Evolutionary conservation across 2,329 filamentous ascomycete genomes (phyloP), one percentile per base, ranked within the genome.

Genomic region (Ustilaginoidea virens): DNA sequence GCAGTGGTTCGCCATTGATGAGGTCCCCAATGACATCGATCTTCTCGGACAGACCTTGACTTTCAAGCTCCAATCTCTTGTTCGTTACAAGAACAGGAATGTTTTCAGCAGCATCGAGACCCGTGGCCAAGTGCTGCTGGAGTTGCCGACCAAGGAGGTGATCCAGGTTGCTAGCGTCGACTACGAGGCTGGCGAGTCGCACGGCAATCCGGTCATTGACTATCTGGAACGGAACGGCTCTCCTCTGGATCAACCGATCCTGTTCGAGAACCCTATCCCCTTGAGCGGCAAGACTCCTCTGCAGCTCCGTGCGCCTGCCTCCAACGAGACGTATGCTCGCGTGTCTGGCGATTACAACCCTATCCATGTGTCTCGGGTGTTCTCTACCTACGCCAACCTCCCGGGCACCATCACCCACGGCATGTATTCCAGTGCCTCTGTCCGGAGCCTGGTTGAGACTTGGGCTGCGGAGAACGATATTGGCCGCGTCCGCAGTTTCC

Each of bases 381-480:
- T 98, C 60, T 81, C 90, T 18, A 83, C 74, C 58, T 98, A 96
- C 46, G 92, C 90, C 51, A 90, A 86, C 52, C 68, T 98, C 11
- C 86, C 86, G 1, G 92, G 90, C 28, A 98, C 90, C 25, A 98
- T 98, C 48, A 98, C 90, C 2, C 90, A 98, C 51, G 90, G 90
- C 51, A 98, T 98, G 90, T 98, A 96, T 66, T 92, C 87, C 2
- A 96, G 87, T 55, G 90, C 90, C 40, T 82, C 90, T 21, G 90
- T 98, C 17, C 79, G 92, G 46, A 92, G 85, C 50, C 64, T 98
- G 30, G 86, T 98, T 5, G 90, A 98, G 66, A 98, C 85, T 0
- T 98, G 90, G 90, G 90, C 92, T 29, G 90, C 87, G 1, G 92
- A 98, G 63, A 98, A 98, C 66, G 90, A 98, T 51, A 77, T 96